A percentile compares a stretch with the other conserved stretches of the same genome.
These are phyloP conservation scores for Rhodosporidiobolus odoratus DNA, from an alignment of 768 basidiomycete species.

Conservation along the genomic window DNA sequence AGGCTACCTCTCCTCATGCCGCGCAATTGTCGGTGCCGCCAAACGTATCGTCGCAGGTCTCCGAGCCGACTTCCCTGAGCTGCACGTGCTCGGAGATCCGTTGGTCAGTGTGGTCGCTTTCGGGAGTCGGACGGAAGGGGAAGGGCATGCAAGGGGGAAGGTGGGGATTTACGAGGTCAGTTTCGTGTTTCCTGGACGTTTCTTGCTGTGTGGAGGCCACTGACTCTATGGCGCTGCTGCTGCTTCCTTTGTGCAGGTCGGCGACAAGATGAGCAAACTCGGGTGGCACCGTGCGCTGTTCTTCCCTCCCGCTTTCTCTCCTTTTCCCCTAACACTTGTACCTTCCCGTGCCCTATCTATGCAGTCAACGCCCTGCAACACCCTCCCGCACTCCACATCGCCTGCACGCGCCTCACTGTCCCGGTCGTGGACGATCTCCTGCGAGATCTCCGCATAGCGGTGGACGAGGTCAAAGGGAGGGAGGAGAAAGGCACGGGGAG, in stretches of 20 bases:
- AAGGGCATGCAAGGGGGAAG: slow-evolving; percentile 38
- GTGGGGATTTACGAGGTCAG: slow-evolving; percentile 64
- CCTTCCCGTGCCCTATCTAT: neutral
- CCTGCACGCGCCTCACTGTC: slow-evolving; percentile 82
- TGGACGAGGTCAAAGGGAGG: slow-evolving; percentile 62
- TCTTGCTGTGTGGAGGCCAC: neutral
- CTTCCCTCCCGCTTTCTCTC: neutral
- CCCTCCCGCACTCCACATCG: slow-evolving; percentile 83
- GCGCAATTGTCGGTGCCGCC: slow-evolving; percentile 68
- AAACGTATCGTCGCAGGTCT: slow-evolving; percentile 66
- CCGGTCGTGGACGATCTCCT: slow-evolving; percentile 69
- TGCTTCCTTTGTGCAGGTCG: slow-evolving; percentile 51
- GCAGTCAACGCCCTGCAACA: slow-evolving; percentile 67
- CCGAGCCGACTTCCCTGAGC: slow-evolving; percentile 63
- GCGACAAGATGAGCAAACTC: slow-evolving; percentile 73
- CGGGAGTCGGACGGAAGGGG: slow-evolving; percentile 52
- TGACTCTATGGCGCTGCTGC: neutral
- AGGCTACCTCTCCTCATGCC: slow-evolving; percentile 82
- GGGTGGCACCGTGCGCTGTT: slow-evolving; percentile 66
- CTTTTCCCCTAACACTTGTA: neutral
- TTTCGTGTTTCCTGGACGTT: neutral
- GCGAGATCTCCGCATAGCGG: slow-evolving; percentile 71
- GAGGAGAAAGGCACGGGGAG: slow-evolving; percentile 59
- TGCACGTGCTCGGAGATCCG: slow-evolving; percentile 84
- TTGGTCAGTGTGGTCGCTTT: slow-evolving; percentile 88